Percentiles rank a stretch among this genome's conserved stretches.
Conservation (phyloP, 2,329 filamentous ascomycete genomes). For the Fusarium tuaranense region DNA sequence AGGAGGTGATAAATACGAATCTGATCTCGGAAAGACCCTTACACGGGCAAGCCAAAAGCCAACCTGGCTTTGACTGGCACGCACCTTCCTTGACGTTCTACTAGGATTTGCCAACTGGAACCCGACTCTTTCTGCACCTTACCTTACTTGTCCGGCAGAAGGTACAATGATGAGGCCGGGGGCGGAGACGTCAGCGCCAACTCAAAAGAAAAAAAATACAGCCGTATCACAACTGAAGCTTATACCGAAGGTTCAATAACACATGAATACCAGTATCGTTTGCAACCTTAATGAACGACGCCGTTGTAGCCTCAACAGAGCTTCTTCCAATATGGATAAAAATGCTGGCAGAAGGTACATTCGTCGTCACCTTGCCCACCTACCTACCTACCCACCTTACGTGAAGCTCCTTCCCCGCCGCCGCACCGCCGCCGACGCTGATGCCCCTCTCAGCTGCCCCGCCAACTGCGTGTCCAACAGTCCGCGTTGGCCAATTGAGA, state of each 20-base stretch:
- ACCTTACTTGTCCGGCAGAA: slow-evolving; percentile 17
- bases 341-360: neutral
- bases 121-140: slow-evolving; percentile 28
- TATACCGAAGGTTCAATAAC: neutral
- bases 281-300: neutral
- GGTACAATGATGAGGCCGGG: neutral
- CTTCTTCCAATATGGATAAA: neutral
- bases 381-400: slow-evolving; percentile 5
- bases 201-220: neutral
- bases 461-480: slow-evolving; percentile 36
- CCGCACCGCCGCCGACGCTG: slow-evolving; percentile 23
- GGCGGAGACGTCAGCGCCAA: too few relatives aligned
- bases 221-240: neutral
- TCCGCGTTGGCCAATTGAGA: slow-evolving; percentile 31
- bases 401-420: slow-evolving; percentile 42
- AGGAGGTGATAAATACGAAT: slow-evolving; percentile 38
- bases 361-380: neutral
- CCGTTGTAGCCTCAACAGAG: neutral
- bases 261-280: neutral
- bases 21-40: slow-evolving; percentile 36
- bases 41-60: neutral
- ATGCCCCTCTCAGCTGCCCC: slow-evolving; percentile 46
- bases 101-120: neutral
- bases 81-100: slow-evolving; percentile 29
- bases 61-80: neutral